Percentiles rank a stretch among this genome's conserved stretches.
phyloP scores from a whole-genome alignment of 1,139 yeast genomes.

The Hyphopichia pseudoburtonii region DNA sequence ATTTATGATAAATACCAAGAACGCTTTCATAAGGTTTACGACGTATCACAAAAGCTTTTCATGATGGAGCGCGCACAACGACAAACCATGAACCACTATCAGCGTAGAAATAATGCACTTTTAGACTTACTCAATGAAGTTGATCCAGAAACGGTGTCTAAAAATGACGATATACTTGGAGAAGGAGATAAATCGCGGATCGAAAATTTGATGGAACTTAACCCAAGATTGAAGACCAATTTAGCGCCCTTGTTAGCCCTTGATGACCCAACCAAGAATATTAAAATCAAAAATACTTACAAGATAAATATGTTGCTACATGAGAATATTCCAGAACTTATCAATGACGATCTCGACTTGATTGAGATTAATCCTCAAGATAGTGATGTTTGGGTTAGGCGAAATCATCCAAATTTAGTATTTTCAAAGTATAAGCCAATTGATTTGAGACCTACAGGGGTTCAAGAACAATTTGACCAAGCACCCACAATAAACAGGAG shows the following conservation, averaged over 20 bases:
- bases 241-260: slow-evolving; percentile 15
- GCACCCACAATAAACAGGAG: slow-evolving; percentile 11
- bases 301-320: slow-evolving; percentile 18
- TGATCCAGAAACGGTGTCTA: slow-evolving; percentile 9
- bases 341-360: slow-evolving; percentile 37
- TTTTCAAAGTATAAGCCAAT: slow-evolving; percentile 37
- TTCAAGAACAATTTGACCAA: slow-evolving; percentile 6
- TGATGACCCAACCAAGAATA: slow-evolving; percentile 1
- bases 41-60: slow-evolving; percentile 26
- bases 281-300: slow-evolving; percentile 3
- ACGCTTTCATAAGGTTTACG: slow-evolving; percentile 22
- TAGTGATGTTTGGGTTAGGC: slow-evolving; percentile 38
- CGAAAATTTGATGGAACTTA: slow-evolving; percentile 20
- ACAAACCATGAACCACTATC: slow-evolving; percentile 32
- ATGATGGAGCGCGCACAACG: slow-evolving; percentile 34
- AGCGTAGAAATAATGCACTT: slow-evolving; percentile 40
- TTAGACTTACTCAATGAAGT: slow-evolving; percentile 28
- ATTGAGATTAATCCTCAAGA: slow-evolving; percentile 42
- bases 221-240: slow-evolving; percentile 20
- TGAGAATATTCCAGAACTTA: slow-evolving; percentile 39
- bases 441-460: slow-evolving; percentile 16
- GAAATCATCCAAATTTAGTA: slow-evolving; percentile 37
- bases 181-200: slow-evolving; percentile 18
- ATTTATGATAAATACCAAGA: slow-evolving; percentile 28
- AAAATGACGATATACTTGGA: slow-evolving; percentile 6